Conservation (phyloP, 441 rosid species). For the Theobroma grandiflorum region DNA sequence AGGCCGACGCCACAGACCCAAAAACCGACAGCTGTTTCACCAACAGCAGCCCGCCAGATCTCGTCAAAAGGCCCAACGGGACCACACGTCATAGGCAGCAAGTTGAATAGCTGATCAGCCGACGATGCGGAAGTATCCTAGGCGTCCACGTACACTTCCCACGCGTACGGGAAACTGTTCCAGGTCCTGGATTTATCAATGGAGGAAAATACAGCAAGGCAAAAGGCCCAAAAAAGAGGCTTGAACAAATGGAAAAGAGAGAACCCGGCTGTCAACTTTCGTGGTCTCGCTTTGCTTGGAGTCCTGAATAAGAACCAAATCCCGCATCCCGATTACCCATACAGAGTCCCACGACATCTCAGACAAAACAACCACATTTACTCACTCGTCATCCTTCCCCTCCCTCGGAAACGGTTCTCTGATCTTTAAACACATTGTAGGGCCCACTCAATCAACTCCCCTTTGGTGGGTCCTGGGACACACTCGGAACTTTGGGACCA, state of each 20-base stretch:
- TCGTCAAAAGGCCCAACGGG: not conserved
- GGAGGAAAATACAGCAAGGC: not conserved
- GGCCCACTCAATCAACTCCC: conserved; percentile 22
- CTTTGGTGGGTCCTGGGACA: conserved; percentile 19
- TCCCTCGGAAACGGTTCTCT: conserved; percentile 8
- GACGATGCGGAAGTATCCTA: not conserved
- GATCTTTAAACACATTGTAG: conserved; percentile 26
- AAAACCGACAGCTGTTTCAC: not conserved
- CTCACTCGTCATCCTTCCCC: not conserved
- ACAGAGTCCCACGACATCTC: not conserved
- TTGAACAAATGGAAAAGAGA: not conserved
- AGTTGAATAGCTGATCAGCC: not conserved
- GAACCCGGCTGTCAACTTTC: not conserved
- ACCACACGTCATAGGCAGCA: not conserved
- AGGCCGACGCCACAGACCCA: not conserved
- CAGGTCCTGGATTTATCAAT: not conserved
- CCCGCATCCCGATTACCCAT: not conserved
- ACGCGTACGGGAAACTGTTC: no score
- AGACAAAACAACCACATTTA: not conserved
- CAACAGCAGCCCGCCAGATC: not conserved
- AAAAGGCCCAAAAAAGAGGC: not conserved
- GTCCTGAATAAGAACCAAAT: not conserved
- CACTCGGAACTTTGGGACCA: not conserved
- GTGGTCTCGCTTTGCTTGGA: not conserved
- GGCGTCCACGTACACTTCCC: not conserved